A percentile compares a stretch with the other conserved stretches of the same genome.
These are phyloP conservation scores for Eucalyptus pauciflora DNA, from an alignment of 345 rosid species.

Conservation along the genomic window DNA sequence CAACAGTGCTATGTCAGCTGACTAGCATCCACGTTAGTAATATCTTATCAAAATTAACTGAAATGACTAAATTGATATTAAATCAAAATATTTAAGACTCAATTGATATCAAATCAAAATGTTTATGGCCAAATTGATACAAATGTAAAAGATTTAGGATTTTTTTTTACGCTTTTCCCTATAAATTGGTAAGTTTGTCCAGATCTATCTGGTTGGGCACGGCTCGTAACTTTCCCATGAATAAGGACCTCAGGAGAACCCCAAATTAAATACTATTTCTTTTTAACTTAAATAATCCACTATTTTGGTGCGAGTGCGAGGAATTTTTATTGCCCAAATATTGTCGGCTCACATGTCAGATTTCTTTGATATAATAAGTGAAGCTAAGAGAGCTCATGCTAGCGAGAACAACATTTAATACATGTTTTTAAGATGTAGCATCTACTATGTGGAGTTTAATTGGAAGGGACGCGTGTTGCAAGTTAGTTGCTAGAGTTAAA, in stretches of 20 bases:
- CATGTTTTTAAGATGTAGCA: background rate
- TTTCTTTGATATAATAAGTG: background rate
- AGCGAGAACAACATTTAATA: background rate
- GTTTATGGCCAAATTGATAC: accelerated
- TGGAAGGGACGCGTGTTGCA: background rate
- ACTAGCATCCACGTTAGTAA: accelerated
- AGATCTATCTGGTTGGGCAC: background rate
- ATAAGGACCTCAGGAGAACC: background rate
- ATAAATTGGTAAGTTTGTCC: background rate
- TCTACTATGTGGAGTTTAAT: background rate
- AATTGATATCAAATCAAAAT: too few relatives aligned
- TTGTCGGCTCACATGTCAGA: background rate
- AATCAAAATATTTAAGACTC: accelerated
- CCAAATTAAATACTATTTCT: background rate
- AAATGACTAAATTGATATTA: accelerated
- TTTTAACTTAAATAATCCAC: background rate
- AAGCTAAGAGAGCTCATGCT: background rate
- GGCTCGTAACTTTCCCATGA: background rate
- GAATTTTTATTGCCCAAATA: background rate
- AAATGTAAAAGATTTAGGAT: accelerated
- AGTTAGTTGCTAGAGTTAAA: background rate
- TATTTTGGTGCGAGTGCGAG: background rate
- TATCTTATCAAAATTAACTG: accelerated
- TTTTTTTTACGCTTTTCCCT: accelerated
- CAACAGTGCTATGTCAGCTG: accelerated